Conservation (phyloP, 2,329 filamentous ascomycete genomes). For the Diaporthe humulicola region DNA sequence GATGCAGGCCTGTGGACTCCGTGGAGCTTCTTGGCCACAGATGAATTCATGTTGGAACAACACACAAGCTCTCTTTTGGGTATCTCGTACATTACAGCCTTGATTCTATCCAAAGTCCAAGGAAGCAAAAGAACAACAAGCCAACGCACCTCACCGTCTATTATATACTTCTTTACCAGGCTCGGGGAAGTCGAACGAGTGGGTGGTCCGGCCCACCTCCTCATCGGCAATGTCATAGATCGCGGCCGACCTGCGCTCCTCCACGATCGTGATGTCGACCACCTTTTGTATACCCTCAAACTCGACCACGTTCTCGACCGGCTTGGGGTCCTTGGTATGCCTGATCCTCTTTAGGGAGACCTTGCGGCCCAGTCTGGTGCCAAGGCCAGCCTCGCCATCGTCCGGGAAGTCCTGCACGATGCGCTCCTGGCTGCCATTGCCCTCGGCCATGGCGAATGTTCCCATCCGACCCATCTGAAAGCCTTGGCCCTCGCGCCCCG, state of each 20-base stretch:
- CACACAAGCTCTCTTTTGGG: conserved; percentile 11
- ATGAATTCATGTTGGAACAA: neutral
- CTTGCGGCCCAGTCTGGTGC: conserved; percentile 17
- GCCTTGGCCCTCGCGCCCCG: neutral
- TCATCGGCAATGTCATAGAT: neutral
- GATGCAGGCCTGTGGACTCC: neutral
- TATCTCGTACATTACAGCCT: conserved; percentile 12
- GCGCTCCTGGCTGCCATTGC: conserved; percentile 25
- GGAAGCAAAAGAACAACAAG: neutral
- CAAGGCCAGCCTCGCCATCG: neutral
- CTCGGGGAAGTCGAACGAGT: conserved; percentile 17
- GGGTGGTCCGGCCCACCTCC: conserved; percentile 2
- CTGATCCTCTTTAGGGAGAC: neutral
- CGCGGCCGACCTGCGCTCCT: conserved; percentile 15
- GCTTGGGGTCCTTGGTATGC: neutral
- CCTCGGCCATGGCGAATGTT: conserved; percentile 25
- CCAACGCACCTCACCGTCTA: neutral
- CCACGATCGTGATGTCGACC: conserved; percentile 34
- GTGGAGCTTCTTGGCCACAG: no score
- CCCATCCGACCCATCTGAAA: conserved; percentile 17
- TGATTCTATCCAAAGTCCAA: neutral
- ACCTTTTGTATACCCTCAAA: conserved; percentile 26
- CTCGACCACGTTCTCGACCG: neutral
- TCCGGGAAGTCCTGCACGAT: conserved; percentile 1
- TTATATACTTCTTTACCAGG: neutral